A percentile compares a stretch with the other conserved stretches of the same genome.
These are phyloP conservation scores for Sphaerulina populicola DNA, from an alignment of 2,329 filamentous ascomycete genomes.

Conservation along the genomic window DNA sequence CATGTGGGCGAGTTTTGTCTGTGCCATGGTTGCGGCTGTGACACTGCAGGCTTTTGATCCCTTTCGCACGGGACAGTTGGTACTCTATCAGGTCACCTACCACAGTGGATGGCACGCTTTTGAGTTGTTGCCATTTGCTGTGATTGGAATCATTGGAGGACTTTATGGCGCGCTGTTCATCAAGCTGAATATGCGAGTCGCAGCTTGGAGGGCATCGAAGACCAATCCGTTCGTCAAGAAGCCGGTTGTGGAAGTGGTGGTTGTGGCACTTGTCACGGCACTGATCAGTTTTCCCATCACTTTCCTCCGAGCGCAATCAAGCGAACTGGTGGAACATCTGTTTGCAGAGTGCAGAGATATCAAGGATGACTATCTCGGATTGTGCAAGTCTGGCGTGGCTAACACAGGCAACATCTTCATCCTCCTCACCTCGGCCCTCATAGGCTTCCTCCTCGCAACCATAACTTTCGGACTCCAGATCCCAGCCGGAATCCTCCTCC, in stretches of 20 bases:
- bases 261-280: slow-evolving; percentile 74
- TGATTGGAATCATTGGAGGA: slow-evolving; percentile 84
- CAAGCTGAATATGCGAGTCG: slow-evolving; percentile 81
- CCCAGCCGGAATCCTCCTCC: slow-evolving; percentile 88
- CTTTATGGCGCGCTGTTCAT: slow-evolving; percentile 93
- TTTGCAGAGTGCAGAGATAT: slow-evolving; percentile 84
- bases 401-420: slow-evolving; percentile 75
- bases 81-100: slow-evolving; percentile 92
- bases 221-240: slow-evolving; percentile 53
- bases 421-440: slow-evolving; percentile 68
- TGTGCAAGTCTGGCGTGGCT: slow-evolving; percentile 79
- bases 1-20: slow-evolving; percentile 99
- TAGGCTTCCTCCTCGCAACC: slow-evolving; percentile 77
- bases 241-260: slow-evolving; percentile 69
- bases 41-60: slow-evolving; percentile 88
- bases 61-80: slow-evolving; percentile 89
- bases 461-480: slow-evolving; percentile 92
- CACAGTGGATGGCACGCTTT: slow-evolving; percentile 89
- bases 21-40: slow-evolving; percentile 96
- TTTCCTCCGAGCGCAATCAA: slow-evolving; percentile 88
- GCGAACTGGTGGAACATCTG: slow-evolving; percentile 81
- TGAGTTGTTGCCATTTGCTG: slow-evolving; percentile 77
- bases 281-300: slow-evolving; percentile 91
- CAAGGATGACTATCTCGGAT: slow-evolving; percentile 75
- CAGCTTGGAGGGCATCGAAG: slow-evolving; percentile 67